A percentile compares a stretch with the other conserved stretches of the same genome.
Evolutionary conservation across 306 rosid species (phyloP).

Genomic region (Cicer yamashitae): DNA sequence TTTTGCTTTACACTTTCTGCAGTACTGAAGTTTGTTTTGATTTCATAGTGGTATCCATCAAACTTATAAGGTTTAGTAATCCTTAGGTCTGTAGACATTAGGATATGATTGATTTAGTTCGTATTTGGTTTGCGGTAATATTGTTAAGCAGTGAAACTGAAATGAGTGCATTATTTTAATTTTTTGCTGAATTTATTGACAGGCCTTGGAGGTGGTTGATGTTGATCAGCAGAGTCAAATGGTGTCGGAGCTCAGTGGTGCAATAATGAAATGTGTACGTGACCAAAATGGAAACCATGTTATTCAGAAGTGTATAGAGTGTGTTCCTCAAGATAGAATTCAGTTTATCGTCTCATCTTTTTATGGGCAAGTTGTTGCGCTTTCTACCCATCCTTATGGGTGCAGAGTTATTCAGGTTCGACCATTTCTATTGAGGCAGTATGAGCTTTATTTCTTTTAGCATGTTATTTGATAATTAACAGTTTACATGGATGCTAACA

Average conservation of each 20-base stretch:
- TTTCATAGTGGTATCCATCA: slow-evolving; percentile 22
- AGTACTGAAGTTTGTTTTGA: slow-evolving; percentile 32
- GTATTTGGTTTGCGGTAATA: slow-evolving; percentile 15
- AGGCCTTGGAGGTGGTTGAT: slow-evolving; percentile 95
- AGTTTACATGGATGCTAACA: slow-evolving; percentile 54
- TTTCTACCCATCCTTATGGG: slow-evolving; percentile 97
- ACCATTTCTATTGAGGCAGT: slow-evolving; percentile 30
- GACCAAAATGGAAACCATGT: slow-evolving; percentile 99
- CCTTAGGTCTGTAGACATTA: slow-evolving; percentile 26
- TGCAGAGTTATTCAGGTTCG: slow-evolving; percentile 97
- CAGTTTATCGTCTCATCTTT: slow-evolving; percentile 88
- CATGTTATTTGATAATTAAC: slow-evolving; percentile 38
- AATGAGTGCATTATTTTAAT: slow-evolving; percentile 30
- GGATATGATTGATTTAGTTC: slow-evolving; percentile 21
- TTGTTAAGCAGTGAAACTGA: slow-evolving; percentile 20
- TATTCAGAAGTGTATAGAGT: slow-evolving; percentile 91
- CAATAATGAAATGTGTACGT: slow-evolving; percentile 87
- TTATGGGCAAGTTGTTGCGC: slow-evolving; percentile 89
- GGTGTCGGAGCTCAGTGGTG: slow-evolving; percentile 90
- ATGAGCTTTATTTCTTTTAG: slow-evolving; percentile 39
- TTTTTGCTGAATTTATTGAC: slow-evolving; percentile 43
- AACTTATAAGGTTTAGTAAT: slow-evolving; percentile 16
- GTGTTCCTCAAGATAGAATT: slow-evolving; percentile 86
- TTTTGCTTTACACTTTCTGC: slow-evolving; percentile 36
- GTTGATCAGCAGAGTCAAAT: slow-evolving; percentile 80